A percentile compares a stretch with the other conserved stretches of the same genome.
phyloP scores from a whole-genome alignment of 2,329 filamentous ascomycete species.

The Aspergillus hortae region DNA sequence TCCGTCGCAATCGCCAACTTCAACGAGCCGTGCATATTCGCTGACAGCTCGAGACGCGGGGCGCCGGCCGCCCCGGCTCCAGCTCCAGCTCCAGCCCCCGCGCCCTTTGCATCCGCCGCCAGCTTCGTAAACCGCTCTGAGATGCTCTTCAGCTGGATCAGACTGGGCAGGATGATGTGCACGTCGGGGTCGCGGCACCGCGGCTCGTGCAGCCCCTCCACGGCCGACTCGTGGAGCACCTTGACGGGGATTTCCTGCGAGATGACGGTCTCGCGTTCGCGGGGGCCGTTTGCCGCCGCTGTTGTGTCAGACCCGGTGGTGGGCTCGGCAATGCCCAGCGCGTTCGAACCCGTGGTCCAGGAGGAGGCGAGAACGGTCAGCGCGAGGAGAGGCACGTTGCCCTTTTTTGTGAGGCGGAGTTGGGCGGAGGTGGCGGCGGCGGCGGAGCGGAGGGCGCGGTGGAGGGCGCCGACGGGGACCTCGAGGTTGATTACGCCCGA shows the following conservation, averaged over 20 bases:
- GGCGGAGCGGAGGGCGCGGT: constrained; percentile 88
- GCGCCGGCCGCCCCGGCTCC: constrained; percentile 17
- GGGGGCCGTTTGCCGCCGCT: constrained; percentile 45
- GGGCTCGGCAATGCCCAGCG: constrained; percentile 47
- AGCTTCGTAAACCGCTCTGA: constrained; percentile 94
- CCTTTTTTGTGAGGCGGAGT: constrained; percentile 89
- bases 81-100: constrained; percentile 29
- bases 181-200: constrained; percentile 88
- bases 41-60: constrained; percentile 77
- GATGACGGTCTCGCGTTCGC: constrained; percentile 84
- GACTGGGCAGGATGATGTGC: constrained; percentile 81
- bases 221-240: constrained; percentile 75
- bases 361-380: constrained; percentile 75
- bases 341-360: constrained; percentile 48
- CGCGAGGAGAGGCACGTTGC: constrained; percentile 78
- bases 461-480: constrained; percentile 80
- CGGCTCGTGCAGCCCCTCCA: constrained; percentile 93
- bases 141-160: constrained; percentile 87
- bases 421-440: constrained; percentile 75
- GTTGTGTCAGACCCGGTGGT: constrained; percentile 21
- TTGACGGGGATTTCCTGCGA: constrained; percentile 96
- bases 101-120: constrained; percentile 29
- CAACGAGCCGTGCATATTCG: constrained; percentile 90
- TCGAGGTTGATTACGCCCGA: constrained; percentile 97
- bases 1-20: constrained; percentile 78